phyloP scores from a whole-genome alignment of 1,284 basidiomycete genomes.

The Phellopilus nigrolimitatus region DNA sequence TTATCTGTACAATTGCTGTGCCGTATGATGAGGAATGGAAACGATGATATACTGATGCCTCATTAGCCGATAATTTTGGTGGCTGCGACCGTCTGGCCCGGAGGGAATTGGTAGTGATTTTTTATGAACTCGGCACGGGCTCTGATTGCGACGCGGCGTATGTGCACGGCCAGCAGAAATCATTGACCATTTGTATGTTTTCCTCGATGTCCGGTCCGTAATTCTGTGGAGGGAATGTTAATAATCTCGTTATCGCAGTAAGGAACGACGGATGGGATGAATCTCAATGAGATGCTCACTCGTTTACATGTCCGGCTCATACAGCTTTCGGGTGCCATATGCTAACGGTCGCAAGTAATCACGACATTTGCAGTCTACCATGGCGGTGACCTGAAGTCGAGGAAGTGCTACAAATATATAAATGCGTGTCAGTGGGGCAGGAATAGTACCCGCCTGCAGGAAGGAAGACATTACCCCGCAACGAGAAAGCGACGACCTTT shows the following conservation, averaged over 20 bases:
- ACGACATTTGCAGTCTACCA: slow-evolving; percentile 59
- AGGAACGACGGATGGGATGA: too few species aligned
- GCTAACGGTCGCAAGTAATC: slow-evolving; percentile 58
- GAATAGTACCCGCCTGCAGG: slow-evolving; percentile 37
- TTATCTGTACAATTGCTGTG: not conserved
- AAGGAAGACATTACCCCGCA: slow-evolving; percentile 47
- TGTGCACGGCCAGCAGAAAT: slow-evolving; percentile 38
- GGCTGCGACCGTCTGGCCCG: not conserved
- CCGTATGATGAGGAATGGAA: not conserved
- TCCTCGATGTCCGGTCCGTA: slow-evolving; percentile 51
- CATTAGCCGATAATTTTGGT: not conserved
- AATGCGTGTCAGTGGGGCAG: not conserved
- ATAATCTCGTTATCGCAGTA: slow-evolving; percentile 9
- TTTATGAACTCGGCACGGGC: not conserved
- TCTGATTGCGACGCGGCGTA: slow-evolving; percentile 12
- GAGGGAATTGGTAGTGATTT: not conserved
- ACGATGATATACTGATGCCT: not conserved
- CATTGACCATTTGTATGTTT: slow-evolving; percentile 51
- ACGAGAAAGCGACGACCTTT: slow-evolving; percentile 63
- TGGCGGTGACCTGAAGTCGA: slow-evolving; percentile 60
- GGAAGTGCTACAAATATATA: slow-evolving; percentile 52
- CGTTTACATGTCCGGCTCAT: slow-evolving; percentile 45
- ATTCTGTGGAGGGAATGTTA: too few species aligned
- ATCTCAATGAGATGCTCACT: slow-evolving; percentile 42
- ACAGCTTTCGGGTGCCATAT: slow-evolving; percentile 54